Base-by-base conservation (phyloP, 345 rosid genomes). In the Arabidopsis suecica region DNA sequence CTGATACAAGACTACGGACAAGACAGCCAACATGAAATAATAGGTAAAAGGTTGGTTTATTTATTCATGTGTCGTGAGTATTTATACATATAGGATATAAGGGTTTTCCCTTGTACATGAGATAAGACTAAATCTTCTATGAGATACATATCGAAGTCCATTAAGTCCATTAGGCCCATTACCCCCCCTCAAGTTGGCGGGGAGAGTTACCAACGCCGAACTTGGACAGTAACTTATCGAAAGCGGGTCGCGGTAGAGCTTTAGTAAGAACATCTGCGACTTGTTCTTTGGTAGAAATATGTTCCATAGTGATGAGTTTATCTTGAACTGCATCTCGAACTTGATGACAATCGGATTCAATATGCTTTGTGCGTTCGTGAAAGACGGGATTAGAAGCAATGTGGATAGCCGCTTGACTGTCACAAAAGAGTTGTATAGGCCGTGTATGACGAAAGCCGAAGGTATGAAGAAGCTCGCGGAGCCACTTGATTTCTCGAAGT, bases 11-110 rank as follows among this genome's bases (percentile, higher is more conserved):
- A 62, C 11, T 5, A 76, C 4, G 10, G 69, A 5, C 2, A 78
- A 22, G 37, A 72, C 30, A 47, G 68, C 72, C 9, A 71, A 8
- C n/a, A n/a, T n/a, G n/a, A n/a, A n/a, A n/a, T n/a, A n/a, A n/a
- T n/a, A n/a, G n/a, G n/a, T n/a, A n/a, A n/a, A n/a, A n/a, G n/a
- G n/a, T n/a, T n/a, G n/a, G n/a, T n/a, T n/a, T n/a, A n/a, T n/a
- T n/a, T n/a, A n/a, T n/a, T n/a, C n/a, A n/a, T n/a, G n/a, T n/a
- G n/a, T n/a, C n/a, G n/a, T n/a, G n/a, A n/a, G 25, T 23, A 23
- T 23, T 23, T 23, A 23, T 23, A 23, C 2, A 23, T 1, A 23
- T 1, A 23, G 1, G 23, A 22, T 23, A 1, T 23, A 23, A 23
- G 25, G 25, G 25, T 1, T 23, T 23, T 23, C 25, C 25, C 25